Evolutionary conservation across 495 filamentous ascomycete species (phyloP).

Genomic region (Achaetomiella virescens): DNA sequence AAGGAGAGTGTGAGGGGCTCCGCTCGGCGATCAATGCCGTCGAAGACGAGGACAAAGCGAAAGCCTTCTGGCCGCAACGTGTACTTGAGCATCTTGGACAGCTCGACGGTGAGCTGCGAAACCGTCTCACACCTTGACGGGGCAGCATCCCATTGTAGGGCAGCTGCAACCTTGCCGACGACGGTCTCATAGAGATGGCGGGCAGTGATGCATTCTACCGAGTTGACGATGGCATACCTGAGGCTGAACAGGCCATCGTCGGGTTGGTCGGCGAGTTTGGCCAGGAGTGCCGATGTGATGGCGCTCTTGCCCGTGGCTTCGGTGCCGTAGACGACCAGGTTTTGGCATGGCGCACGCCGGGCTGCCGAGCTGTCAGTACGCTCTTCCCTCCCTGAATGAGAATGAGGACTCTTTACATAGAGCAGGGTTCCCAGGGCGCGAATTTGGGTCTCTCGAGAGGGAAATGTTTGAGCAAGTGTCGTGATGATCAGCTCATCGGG

Average conservation of each 20-base stretch:
- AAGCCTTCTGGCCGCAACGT: slow-evolving; percentile 28
- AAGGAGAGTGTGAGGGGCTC: slow-evolving; percentile 75
- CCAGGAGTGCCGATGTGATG: slow-evolving; percentile 58
- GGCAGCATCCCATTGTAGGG: slow-evolving; percentile 40
- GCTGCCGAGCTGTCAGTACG: slow-evolving; percentile 22
- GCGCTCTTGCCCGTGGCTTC: slow-evolving; percentile 86
- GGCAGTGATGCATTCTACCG: slow-evolving; percentile 79
- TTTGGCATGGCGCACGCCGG: slow-evolving; percentile 42
- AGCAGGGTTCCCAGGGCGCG: slow-evolving; percentile 57
- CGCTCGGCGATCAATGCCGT: slow-evolving; percentile 83
- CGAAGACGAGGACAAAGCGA: slow-evolving; percentile 74
- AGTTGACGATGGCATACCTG: slow-evolving; percentile 66
- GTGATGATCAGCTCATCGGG: slow-evolving; percentile 49
- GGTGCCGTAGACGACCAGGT: slow-evolving; percentile 76
- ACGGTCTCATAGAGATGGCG: slow-evolving; percentile 78
- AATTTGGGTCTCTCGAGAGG: slow-evolving; percentile 60
- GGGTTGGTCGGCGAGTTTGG: slow-evolving; percentile 13
- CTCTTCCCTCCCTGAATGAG: background rate
- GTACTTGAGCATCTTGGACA: slow-evolving; percentile 53
- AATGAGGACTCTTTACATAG: slow-evolving; percentile 44
- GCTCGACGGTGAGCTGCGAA: slow-evolving; percentile 62
- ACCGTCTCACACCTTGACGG: slow-evolving; percentile 66
- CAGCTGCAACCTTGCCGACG: slow-evolving; percentile 47
- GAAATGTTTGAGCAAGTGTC: slow-evolving; percentile 44
- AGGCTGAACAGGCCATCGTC: slow-evolving; percentile 23